These are phyloP conservation scores for Aspergillus taichungensis DNA, from an alignment of 495 filamentous ascomycete species.

Conservation along the genomic window DNA sequence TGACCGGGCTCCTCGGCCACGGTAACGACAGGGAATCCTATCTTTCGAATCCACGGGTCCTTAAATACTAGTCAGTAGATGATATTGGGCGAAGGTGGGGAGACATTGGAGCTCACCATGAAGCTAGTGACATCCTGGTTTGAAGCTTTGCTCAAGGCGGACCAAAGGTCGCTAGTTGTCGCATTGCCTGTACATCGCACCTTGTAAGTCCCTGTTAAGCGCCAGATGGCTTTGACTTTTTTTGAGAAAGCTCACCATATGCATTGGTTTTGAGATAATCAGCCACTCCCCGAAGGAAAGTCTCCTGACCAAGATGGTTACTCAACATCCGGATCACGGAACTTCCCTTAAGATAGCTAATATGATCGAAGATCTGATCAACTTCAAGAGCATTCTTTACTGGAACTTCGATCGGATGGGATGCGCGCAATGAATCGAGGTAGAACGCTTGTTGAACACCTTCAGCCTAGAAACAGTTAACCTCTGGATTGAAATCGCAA, in stretches of 20 bases:
- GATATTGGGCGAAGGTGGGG: not conserved
- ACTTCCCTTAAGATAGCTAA: slow-evolving; percentile 92
- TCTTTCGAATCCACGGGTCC: slow-evolving; percentile 85
- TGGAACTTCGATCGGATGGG: slow-evolving; percentile 90
- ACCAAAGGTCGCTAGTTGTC: slow-evolving; percentile 87
- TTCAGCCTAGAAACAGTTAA: slow-evolving; percentile 57
- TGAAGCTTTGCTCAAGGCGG: slow-evolving; percentile 78
- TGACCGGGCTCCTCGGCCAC: slow-evolving; percentile 74
- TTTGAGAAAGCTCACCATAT: slow-evolving; percentile 42
- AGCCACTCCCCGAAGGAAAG: slow-evolving; percentile 80
- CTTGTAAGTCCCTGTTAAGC: not conserved
- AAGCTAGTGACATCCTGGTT: slow-evolving; percentile 77
- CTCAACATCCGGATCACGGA: slow-evolving; percentile 93
- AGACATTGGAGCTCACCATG: slow-evolving; percentile 49
- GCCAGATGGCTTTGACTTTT: not conserved
- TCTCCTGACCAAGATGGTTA: slow-evolving; percentile 72
- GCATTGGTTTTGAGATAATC: slow-evolving; percentile 79
- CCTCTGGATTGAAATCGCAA: slow-evolving; percentile 5
- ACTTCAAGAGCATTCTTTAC: slow-evolving; percentile 85
- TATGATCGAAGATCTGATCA: slow-evolving; percentile 92
- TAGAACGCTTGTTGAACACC: slow-evolving; percentile 83
- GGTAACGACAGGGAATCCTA: slow-evolving; percentile 86
- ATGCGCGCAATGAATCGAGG: slow-evolving; percentile 79
- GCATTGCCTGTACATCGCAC: slow-evolving; percentile 56
- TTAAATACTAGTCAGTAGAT: slow-evolving; percentile 19